Percentiles rank a stretch among this genome's conserved stretches.
These are phyloP conservation scores for Pyrenophora graminea DNA, from an alignment of 2,329 filamentous ascomycete genomes.

Conservation along the genomic window DNA sequence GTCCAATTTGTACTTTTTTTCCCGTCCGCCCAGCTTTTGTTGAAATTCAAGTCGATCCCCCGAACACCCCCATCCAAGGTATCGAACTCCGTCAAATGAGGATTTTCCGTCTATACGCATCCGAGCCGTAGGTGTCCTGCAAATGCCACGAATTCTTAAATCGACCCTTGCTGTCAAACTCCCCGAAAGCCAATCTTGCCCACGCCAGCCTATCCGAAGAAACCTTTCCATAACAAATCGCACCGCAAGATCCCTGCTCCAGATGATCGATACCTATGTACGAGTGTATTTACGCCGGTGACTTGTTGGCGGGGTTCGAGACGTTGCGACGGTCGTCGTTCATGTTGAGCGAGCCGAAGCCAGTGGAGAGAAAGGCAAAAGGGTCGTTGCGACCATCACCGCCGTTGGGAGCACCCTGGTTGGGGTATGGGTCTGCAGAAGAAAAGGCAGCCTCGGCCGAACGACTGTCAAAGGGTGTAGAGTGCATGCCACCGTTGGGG, in stretches of 20 bases:
- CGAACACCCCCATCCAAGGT: slow-evolving; percentile 44
- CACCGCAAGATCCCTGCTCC: slow-evolving; percentile 40
- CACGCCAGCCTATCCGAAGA: slow-evolving; percentile 42
- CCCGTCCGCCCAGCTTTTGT: slow-evolving; percentile 34
- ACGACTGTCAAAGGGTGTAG: slow-evolving; percentile 88
- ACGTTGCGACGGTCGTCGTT: slow-evolving; percentile 59
- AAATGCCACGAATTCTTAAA: slow-evolving; percentile 47
- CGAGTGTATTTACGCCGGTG: slow-evolving; percentile 43
- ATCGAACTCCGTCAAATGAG: slow-evolving; percentile 46
- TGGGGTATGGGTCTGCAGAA: slow-evolving; percentile 80
- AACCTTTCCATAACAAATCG: slow-evolving; percentile 42
- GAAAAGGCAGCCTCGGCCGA: slow-evolving; percentile 94
- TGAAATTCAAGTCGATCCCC: slow-evolving; percentile 34
- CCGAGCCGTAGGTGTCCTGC: slow-evolving; percentile 40
- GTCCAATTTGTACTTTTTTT: slow-evolving; percentile 40
- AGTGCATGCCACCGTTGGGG: slow-evolving; percentile 76
- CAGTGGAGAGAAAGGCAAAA: slow-evolving; percentile 77
- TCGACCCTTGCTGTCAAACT: slow-evolving; percentile 45
- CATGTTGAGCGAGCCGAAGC: slow-evolving; percentile 74
- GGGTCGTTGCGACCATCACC: slow-evolving; percentile 69
- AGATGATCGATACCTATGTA: slow-evolving; percentile 44
- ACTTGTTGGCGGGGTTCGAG: slow-evolving; percentile 46
- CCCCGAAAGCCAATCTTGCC: slow-evolving; percentile 43
- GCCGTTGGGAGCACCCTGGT: slow-evolving; percentile 72
- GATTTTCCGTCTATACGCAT: slow-evolving; percentile 46